Conservation (phyloP, 176 grass and related monocot genomes). For the Microstegium vimineum region DNA sequence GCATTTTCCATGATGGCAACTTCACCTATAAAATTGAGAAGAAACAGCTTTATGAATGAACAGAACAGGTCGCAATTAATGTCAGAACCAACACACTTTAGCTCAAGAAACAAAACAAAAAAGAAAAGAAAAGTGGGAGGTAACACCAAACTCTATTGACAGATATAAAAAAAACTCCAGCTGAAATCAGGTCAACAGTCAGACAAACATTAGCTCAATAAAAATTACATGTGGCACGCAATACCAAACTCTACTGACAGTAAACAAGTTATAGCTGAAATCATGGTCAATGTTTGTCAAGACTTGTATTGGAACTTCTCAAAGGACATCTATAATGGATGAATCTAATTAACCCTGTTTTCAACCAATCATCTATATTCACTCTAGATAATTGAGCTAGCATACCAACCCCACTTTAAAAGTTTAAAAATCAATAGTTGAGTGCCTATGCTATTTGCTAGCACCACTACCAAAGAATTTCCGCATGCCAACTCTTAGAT, state of each 20-base stretch:
- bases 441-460: neutral
- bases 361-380: neutral
- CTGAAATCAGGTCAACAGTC: neutral
- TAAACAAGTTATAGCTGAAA: neutral
- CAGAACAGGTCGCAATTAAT: neutral
- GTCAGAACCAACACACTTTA: neutral
- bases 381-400: slow-evolving; percentile 5
- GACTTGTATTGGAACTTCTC: neutral
- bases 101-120: neutral
- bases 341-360: neutral
- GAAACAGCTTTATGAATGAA: neutral
- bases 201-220: neutral
- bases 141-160: neutral
- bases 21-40: slow-evolving; percentile 26
- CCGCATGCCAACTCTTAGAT: neutral
- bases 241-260: neutral
- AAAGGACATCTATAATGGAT: neutral
- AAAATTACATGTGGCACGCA: neutral
- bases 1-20: slow-evolving; percentile 20
- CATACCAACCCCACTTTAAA: neutral
- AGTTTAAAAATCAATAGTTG: neutral
- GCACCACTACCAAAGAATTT: neutral
- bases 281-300: neutral
- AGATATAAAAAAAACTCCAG: neutral
- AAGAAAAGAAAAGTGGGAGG: neutral